Percentiles rank a stretch among this genome's conserved stretches.
Conservation (phyloP, 352 stramenopile genomes). For the Blastocystis sp. region DNA sequence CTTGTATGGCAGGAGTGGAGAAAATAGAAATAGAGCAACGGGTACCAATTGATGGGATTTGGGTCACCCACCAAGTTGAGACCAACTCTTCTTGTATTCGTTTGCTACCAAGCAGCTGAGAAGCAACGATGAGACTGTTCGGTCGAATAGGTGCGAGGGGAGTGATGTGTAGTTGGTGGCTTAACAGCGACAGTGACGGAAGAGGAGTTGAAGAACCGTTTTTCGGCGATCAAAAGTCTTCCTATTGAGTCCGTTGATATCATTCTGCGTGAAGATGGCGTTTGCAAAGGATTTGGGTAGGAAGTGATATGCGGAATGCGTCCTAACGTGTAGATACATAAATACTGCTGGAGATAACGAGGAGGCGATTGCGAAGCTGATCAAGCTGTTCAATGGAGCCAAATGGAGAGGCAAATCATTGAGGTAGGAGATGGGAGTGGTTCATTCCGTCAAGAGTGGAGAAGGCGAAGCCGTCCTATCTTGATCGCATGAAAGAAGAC, state of each 20-base stretch:
- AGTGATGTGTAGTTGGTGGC: slow-evolving; percentile 47
- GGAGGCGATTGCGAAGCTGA: background rate
- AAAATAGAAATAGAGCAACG: background rate
- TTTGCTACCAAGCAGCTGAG: background rate
- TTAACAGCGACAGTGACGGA: slow-evolving; percentile 33
- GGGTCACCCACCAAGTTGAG: background rate
- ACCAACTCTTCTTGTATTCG: background rate
- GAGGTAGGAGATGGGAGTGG: background rate
- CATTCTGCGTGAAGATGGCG: slow-evolving; percentile 44
- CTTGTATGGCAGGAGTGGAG: background rate
- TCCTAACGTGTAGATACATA: slow-evolving; percentile 31
- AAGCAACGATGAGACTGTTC: slow-evolving; percentile 38
- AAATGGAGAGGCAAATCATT: slow-evolving; percentile 49
- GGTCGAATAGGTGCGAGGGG: background rate
- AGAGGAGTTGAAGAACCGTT: slow-evolving; percentile 12
- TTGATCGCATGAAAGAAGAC: slow-evolving; percentile 39
- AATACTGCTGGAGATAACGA: slow-evolving; percentile 18
- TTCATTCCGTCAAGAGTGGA: slow-evolving; percentile 10
- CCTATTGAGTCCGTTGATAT: slow-evolving; percentile 38
- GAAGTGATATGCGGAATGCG: background rate
- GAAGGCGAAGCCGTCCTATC: slow-evolving; percentile 47
- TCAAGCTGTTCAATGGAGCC: slow-evolving; percentile 40
- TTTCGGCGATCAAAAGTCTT: slow-evolving; percentile 20
- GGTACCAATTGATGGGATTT: background rate
- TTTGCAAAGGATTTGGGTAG: slow-evolving; percentile 56